phyloP scores from a whole-genome alignment of 352 stramenopile species.

The Globisporangium carolinianum region DNA sequence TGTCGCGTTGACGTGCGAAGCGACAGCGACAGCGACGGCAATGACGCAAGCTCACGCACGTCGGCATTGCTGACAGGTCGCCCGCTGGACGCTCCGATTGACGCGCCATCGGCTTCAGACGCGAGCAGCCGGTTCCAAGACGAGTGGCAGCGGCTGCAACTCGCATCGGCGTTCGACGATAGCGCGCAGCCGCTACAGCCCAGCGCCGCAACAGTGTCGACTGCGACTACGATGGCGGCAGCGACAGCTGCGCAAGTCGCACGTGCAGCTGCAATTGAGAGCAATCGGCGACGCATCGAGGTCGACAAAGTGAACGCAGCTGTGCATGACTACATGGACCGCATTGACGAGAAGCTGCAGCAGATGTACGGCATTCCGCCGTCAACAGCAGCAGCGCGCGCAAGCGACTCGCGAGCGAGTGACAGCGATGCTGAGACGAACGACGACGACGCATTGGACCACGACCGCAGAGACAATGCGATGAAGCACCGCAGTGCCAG shows the following conservation, averaged over 20 bases:
- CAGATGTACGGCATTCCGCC: slow-evolving; percentile 74
- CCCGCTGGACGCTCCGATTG: too few species aligned
- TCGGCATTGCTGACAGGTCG: background rate
- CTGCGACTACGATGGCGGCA: background rate
- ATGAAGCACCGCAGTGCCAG: background rate
- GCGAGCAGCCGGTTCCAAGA: slow-evolving; percentile 11
- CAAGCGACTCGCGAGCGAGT: background rate
- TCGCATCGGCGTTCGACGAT: slow-evolving; percentile 8
- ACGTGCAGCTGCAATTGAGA: slow-evolving; percentile 9
- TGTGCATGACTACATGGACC: slow-evolving; percentile 78
- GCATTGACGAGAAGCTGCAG: slow-evolving; percentile 72
- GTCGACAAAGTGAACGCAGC: slow-evolving; percentile 67
- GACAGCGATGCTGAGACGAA: background rate
- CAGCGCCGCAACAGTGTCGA: background rate
- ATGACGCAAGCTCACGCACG: background rate
- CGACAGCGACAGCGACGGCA: background rate
- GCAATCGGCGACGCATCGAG: slow-evolving; percentile 27
- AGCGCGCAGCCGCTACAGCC: background rate
- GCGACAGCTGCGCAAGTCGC: slow-evolving; percentile 7
- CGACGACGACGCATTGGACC: background rate
- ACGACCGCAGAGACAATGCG: background rate
- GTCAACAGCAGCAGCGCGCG: slow-evolving; percentile 18
- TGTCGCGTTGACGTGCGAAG: background rate
- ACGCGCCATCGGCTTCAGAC: background rate
- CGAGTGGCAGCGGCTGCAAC: slow-evolving; percentile 11